These are phyloP conservation scores for Ilyonectria robusta DNA, from an alignment of 2,329 filamentous ascomycete species.

Conservation along the genomic window DNA sequence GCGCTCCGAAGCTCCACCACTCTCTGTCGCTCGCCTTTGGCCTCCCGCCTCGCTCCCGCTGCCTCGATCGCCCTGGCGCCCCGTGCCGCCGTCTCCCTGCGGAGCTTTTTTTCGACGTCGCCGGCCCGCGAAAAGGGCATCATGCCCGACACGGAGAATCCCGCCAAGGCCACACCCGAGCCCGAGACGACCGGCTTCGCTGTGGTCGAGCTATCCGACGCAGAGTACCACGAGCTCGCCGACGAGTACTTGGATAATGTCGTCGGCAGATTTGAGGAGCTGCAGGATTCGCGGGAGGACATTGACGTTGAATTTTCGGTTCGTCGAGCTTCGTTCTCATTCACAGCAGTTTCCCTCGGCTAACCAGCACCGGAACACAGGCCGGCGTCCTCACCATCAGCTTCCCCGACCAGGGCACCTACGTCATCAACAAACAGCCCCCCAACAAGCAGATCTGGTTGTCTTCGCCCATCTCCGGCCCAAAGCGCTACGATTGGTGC, in stretches of 20 bases:
- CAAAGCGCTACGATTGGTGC: conserved; percentile 95
- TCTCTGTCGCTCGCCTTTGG: conserved; percentile 41
- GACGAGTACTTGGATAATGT: conserved; percentile 79
- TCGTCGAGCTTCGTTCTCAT: conserved; percentile 52
- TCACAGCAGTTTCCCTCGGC: conserved; percentile 1
- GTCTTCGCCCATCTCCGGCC: conserved; percentile 89
- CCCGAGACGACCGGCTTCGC: conserved; percentile 53
- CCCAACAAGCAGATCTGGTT: conserved; percentile 99
- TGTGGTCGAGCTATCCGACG: conserved; percentile 75
- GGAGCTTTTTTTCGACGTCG: conserved; percentile 51
- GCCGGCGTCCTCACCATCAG: conserved; percentile 87
- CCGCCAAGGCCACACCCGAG: conserved; percentile 60
- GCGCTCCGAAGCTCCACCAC: conserved; percentile 48
- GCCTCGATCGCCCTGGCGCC: conserved; percentile 15
- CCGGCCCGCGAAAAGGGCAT: conserved; percentile 62
- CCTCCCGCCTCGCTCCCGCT: conserved; percentile 37
- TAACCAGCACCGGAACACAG: conserved; percentile 61
- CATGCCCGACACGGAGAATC: conserved; percentile 71
- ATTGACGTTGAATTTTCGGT: conserved; percentile 93
- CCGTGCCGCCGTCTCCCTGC: conserved; percentile 34
- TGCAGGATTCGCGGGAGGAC: conserved; percentile 80
- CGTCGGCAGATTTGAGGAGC: conserved; percentile 75
- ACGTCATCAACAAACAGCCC: conserved; percentile 98
- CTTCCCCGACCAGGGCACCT: conserved; percentile 80
- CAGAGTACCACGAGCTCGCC: conserved; percentile 82